Evolutionary conservation across 2,329 filamentous ascomycete species (phyloP), one percentile per base, ranked within the genome.

Genomic region (Botrytis galanthina): DNA sequence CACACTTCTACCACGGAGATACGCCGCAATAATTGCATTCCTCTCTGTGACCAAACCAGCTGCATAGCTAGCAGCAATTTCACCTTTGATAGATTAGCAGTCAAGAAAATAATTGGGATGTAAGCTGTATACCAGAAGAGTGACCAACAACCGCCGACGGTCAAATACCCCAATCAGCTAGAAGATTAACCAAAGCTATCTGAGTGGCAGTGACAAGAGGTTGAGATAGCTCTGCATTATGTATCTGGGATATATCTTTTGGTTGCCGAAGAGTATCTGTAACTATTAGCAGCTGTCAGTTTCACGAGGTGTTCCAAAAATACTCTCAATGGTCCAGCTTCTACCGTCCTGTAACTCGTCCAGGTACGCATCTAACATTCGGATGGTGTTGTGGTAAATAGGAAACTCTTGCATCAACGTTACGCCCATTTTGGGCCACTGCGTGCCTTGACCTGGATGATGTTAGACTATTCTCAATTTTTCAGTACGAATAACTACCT

Each of bases 51-150:
- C 26, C 10, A 75, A 75, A 26, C 79, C 77, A 7, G 73, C 72
- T 4, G 78, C 76, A 61, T 81, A 82, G 76, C 14, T 84, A 6
- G 85, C 85, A 5, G 78, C 79, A 60, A 81, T 79, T 37, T 81
- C 79, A 18, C 42, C 42, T 44, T 16, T 44, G 7, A 44, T 18
- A 7, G 18, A 44, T 44, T 18, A 44, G 42, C 42, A 44, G 42
- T 44, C 42, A 18, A 44, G 42, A 16, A 44, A 44, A 44, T 44
- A 7, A 44, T 18, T 44, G 42, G 42, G 16, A 44, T 44, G 14
- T 18, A 44, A 44, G 42, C 16, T 44, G 42, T 44, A 44, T 44
- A 14, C 79, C 79, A 22, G 73, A 75, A 1, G 78, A 80, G 70
- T 81, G 79, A 14, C 79, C 77, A 7, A 77, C 74, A 10, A 79